phyloP scores from a whole-genome alignment of 2,329 filamentous ascomycete genomes.

The Cladosporium sp. region DNA sequence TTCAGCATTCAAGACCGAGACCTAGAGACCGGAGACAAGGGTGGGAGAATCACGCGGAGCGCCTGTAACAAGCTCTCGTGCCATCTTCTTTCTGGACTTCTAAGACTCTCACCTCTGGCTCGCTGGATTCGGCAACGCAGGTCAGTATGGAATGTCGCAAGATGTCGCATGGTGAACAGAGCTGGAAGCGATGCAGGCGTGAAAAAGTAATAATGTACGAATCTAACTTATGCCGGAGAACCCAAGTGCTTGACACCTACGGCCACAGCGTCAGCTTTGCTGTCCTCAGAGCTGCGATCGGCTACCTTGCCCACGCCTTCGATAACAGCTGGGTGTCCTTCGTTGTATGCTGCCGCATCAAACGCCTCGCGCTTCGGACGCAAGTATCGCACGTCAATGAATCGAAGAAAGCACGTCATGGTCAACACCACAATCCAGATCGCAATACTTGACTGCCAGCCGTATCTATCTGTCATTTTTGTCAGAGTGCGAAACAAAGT shows the following conservation, averaged over 20 bases:
- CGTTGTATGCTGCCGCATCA: constrained; percentile 20
- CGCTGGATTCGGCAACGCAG: neutral
- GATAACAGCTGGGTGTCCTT: constrained; percentile 4
- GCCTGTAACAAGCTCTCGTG: neutral
- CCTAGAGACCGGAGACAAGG: neutral
- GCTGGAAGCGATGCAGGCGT: neutral
- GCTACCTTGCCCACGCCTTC: constrained; percentile 3
- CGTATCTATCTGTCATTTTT: constrained; percentile 40
- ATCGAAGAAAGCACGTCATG: constrained; percentile 47
- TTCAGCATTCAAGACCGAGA: neutral
- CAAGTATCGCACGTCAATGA: constrained; percentile 48
- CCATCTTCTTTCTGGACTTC: neutral
- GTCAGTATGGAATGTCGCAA: neutral
- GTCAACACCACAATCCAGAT: constrained; percentile 48
- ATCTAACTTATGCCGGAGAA: constrained; percentile 1
- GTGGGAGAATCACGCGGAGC: neutral
- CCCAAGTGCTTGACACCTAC: constrained; percentile 4
- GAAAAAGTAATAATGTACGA: neutral
- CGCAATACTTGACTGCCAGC: constrained; percentile 51
- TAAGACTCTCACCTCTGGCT: neutral
- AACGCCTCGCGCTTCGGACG: constrained; percentile 28
- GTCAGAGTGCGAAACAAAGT: neutral
- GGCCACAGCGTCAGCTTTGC: constrained; percentile 1
- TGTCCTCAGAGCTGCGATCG: constrained; percentile 2
- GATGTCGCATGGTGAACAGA: neutral